Percentiles rank a stretch among this genome's conserved stretches.
Evolutionary conservation across 805 yeast genomes (phyloP).

Genomic region (Yueomyces sinensis): DNA sequence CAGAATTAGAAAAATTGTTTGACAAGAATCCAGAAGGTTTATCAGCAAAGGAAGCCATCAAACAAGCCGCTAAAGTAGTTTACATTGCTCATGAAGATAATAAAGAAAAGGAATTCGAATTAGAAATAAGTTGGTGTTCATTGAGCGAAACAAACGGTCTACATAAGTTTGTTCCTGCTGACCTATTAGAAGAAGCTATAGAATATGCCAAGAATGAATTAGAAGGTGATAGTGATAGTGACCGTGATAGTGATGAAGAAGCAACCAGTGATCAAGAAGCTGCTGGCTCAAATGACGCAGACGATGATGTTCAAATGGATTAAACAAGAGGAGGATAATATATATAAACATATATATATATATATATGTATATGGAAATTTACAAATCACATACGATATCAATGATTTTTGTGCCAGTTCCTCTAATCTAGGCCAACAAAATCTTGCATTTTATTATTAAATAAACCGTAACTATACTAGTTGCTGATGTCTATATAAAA

Average conservation of each 20-base stretch:
- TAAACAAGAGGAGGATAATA: neutral
- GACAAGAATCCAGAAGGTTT: constrained; percentile 33
- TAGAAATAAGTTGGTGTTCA: constrained; percentile 87
- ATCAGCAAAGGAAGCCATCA: constrained; percentile 70
- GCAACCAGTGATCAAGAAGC: constrained; percentile 3
- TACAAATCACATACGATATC: too few species aligned
- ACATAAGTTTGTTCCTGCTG: constrained; percentile 73
- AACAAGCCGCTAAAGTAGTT: constrained; percentile 87
- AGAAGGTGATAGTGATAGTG: constrained; percentile 11
- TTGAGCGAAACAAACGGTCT: constrained; percentile 60
- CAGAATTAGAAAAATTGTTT: constrained; percentile 78
- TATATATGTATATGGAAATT: too few species aligned
- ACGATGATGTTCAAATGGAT: constrained; percentile 7
- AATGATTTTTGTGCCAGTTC: too few species aligned
- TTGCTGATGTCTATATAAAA: too few species aligned
- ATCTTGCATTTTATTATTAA: too few species aligned
- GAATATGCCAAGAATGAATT: constrained; percentile 65
- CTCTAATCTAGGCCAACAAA: too few species aligned
- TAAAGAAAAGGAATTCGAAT: constrained; percentile 92
- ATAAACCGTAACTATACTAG: too few species aligned
- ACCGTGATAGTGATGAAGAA: constrained; percentile 12
- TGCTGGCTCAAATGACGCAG: constrained; percentile 6
- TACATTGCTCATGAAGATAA: constrained; percentile 94
- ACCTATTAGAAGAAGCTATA: constrained; percentile 69
- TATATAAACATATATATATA: neutral